Evolutionary conservation across 192 early-diverging fungal species (phyloP), one percentile per base, ranked within the genome.

Genomic region (Podila verticillata): DNA sequence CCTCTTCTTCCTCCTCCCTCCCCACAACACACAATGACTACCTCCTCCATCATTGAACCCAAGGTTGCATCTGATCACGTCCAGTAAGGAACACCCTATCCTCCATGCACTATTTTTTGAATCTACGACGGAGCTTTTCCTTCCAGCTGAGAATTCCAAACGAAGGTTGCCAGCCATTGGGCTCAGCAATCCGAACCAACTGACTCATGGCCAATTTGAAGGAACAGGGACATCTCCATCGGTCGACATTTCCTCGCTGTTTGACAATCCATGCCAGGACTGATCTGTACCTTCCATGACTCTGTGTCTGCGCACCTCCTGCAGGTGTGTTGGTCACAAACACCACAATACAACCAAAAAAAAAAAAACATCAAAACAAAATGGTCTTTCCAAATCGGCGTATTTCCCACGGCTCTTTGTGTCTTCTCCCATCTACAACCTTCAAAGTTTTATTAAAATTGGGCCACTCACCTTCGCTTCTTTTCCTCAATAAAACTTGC

Each of bases 371-470:
- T 20, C 51, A 54, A 54, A 22, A 22, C 44, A 54, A 54, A 19
- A 54, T 24, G 7, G 10, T 54, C 3, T 15, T n/a, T 17, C 51
- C 51, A 54, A 54, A 54, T 54, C 51, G 51, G 51, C 51, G 51
- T 54, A 54, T 24, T 54, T 54, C 51, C 51, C 51, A 54, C 51
- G 51, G 51, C 51, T 54, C 51, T 44, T 10, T 44, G 39, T 44
- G 39, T 10, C 13, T 8, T 60, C 58, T 0, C 26, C 30, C 58
- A 0, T 2, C 17, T 0, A 7, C 44, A 47, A 47, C 22, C 24
- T 2, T 57, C 49, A 39, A 56, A 57, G n/a, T 26, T 26, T 57
- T 36, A 60, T 47, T 60, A 68, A n/a, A n/a, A 68, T 68, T 35
- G 57, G 39, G 12, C 13, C 12, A 15, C 39, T 44, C 57, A 68